Percentiles rank a stretch among this genome's conserved stretches.
These are phyloP conservation scores for Kregervanrija delftensis DNA, from an alignment of 805 yeast species.

Conservation along the genomic window DNA sequence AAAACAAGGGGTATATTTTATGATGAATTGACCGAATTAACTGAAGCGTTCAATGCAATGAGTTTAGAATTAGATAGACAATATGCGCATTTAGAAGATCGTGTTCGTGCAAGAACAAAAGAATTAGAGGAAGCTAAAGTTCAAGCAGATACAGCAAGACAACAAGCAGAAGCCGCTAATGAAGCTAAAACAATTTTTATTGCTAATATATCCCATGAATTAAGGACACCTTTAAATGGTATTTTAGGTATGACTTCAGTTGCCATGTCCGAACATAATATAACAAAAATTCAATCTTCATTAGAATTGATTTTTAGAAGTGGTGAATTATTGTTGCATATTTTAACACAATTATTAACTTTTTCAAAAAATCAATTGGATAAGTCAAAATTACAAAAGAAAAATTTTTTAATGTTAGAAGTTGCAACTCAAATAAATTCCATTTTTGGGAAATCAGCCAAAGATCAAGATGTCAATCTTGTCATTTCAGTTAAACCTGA, in stretches of 20 bases:
- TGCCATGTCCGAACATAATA: conserved; percentile 80
- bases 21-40: conserved; percentile 84
- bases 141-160: conserved; percentile 48
- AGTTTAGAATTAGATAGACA: conserved; percentile 80
- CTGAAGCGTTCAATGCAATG: conserved; percentile 89
- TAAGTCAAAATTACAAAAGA: conserved; percentile 73
- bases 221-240: conserved; percentile 94
- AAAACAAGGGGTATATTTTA: conserved; percentile 39
- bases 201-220: conserved; percentile 89
- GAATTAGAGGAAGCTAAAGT: conserved; percentile 84
- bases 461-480: conserved; percentile 67
- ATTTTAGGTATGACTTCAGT: conserved; percentile 93
- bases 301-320: conserved; percentile 80
- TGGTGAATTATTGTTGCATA: conserved; percentile 84
- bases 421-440: conserved; percentile 80
- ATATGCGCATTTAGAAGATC: conserved; percentile 77
- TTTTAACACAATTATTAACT: conserved; percentile 83
- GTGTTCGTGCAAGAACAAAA: conserved; percentile 79
- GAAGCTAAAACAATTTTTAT: conserved; percentile 93
- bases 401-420: conserved; percentile 73
- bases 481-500: conserved; percentile 59
- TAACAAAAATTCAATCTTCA: conserved; percentile 60
- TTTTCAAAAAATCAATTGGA: conserved; percentile 90
- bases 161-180: conserved; percentile 72
- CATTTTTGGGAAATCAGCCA: conserved; percentile 74